Percentiles rank a stretch among this genome's conserved stretches.
phyloP scores from a whole-genome alignment of 2,329 filamentous ascomycete genomes.

The Scedosporium dehoogii region DNA sequence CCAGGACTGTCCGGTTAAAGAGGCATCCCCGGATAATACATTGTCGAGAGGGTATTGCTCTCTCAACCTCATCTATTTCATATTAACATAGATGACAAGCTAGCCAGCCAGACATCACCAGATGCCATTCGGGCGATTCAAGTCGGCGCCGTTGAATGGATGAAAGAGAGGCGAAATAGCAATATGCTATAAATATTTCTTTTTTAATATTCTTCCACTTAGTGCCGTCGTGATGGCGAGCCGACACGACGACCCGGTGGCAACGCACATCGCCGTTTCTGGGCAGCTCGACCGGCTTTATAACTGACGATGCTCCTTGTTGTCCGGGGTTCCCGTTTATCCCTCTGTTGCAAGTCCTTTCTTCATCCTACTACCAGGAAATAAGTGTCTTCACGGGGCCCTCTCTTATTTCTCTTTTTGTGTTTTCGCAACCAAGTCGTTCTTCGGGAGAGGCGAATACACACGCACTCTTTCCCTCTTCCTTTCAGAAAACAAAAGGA shows the following conservation, averaged over 20 bases:
- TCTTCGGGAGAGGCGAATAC: background rate
- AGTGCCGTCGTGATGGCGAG: background rate
- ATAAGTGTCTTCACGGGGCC: background rate
- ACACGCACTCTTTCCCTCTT: background rate
- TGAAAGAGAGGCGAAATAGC: background rate
- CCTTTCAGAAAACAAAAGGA: background rate
- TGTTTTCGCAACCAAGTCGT: background rate
- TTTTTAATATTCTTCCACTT: conserved; percentile 1
- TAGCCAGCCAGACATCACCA: background rate
- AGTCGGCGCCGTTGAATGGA: background rate
- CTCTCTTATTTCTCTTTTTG: background rate
- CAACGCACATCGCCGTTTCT: background rate
- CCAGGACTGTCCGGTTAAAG: conserved; percentile 5
- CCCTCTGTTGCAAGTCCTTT: background rate
- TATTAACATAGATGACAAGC: conserved; percentile 6
- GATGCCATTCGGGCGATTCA: background rate
- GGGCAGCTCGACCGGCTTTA: background rate
- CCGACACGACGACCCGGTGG: conserved; percentile 4
- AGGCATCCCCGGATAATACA: conserved; percentile 1
- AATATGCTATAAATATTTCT: conserved; percentile 4
- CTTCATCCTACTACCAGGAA: background rate
- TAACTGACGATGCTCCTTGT: background rate
- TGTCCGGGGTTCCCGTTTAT: background rate
- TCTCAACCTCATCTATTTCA: conserved; percentile 5
- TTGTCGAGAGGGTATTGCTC: background rate